A percentile compares a stretch with the other conserved stretches of the same genome.
Evolutionary conservation across 2,329 filamentous ascomycete genomes (phyloP).

Genomic region (Aplosporella prunicola): DNA sequence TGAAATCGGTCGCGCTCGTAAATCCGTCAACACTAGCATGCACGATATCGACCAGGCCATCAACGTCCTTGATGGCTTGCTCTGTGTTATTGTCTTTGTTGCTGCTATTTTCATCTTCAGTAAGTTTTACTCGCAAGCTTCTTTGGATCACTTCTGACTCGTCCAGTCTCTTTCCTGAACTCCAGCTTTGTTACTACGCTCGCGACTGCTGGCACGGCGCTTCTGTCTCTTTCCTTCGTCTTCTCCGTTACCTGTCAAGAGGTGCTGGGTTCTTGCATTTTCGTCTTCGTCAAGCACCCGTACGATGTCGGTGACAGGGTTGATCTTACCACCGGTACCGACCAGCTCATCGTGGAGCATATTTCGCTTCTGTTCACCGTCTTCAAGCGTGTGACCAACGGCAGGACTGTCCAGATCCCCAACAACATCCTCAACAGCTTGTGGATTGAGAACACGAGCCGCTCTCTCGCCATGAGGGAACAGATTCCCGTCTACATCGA

Average conservation of each 20-base stretch:
- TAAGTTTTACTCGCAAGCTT: constrained; percentile 31
- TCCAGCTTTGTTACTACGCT: constrained; percentile 76
- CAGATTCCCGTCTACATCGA: constrained; percentile 68
- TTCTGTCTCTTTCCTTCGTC: constrained; percentile 93
- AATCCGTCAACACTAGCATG: constrained; percentile 86
- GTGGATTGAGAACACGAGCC: constrained; percentile 92
- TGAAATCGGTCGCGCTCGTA: constrained; percentile 75
- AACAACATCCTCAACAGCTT: constrained; percentile 85
- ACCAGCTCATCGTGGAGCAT: constrained; percentile 75
- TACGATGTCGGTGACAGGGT: constrained; percentile 94
- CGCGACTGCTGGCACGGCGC: constrained; percentile 79
- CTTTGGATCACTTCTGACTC: too few species aligned
- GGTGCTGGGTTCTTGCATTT: constrained; percentile 95
- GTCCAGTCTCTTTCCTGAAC: constrained; percentile 72
- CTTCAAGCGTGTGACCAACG: constrained; percentile 73
- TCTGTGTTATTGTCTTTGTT: constrained; percentile 71
- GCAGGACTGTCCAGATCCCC: constrained; percentile 73
- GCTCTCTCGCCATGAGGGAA: constrained; percentile 87
- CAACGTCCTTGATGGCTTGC: constrained; percentile 76
- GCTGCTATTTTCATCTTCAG: constrained; percentile 75
- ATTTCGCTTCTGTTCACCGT: constrained; percentile 91
- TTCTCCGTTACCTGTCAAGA: constrained; percentile 89
- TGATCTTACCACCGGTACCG: constrained; percentile 55
- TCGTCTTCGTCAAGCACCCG: constrained; percentile 96
- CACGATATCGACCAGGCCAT: constrained; percentile 96